Evolutionary conservation across 129 eudicot species (phyloP), one percentile per base, ranked within the genome.

Genomic region (Kitagawia praeruptora): DNA sequence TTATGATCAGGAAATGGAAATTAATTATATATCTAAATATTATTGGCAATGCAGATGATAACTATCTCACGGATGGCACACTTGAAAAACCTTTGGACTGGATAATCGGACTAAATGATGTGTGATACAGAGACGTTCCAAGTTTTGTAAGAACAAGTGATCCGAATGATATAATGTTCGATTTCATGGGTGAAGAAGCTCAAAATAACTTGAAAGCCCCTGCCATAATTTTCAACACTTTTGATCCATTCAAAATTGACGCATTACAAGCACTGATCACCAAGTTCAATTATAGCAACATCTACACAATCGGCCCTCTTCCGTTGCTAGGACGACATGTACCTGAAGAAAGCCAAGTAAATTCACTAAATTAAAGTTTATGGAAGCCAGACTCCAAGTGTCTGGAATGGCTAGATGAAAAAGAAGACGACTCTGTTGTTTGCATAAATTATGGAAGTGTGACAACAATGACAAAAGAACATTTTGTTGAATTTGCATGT

Each of bases 301-400:
- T 90, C 41, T 92, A 85, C 82, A 75, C 93, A n/a, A 70, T 85
- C 13, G 98, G 98, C 31, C 93, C 96, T 8, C 86, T 90, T 71
- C 82, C 86, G 14, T 77, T 90, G 48, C 81, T 93, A n/a, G 83
- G 78, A 21, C 80, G 70, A 14, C 77, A 80, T n/a, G 75, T 87
- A 6, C 82, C 89, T 0, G 46, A 76, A 9, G 1, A 66, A 21
- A 83, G 77, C 25, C 81, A 79, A 0, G 82, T 83, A 23, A 82
- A 80, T 14, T 79, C 86, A 15, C 64, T 92, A 3, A 81, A 85
- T 69, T 79, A 90, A 23, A 92, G 90, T 70, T 44, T 92, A 19
- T 89, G 97, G 97, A 92, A 78, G 63, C 86, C 86, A 47, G 91
- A 92, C 69, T 78, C 85, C 48, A 66, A 42, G 12, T 90, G 89